phyloP scores from a whole-genome alignment of 495 filamentous ascomycete genomes.

The Darksidea phi region DNA sequence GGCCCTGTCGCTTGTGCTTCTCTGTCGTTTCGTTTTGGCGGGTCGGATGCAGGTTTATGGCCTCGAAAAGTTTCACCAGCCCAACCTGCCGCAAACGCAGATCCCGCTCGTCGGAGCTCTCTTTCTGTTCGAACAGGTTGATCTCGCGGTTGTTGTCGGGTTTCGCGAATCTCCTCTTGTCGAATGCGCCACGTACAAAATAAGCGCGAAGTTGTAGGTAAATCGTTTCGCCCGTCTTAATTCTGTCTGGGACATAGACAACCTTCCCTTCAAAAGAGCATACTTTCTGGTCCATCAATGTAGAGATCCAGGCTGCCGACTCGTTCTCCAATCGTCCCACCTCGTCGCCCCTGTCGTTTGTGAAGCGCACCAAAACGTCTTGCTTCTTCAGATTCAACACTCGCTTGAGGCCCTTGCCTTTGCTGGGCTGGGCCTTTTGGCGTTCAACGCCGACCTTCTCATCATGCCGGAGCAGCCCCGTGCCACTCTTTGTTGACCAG shows the following conservation, averaged over 20 bases:
- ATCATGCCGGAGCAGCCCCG: constrained; percentile 67
- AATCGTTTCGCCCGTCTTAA: constrained; percentile 89
- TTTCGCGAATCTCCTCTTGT: constrained; percentile 55
- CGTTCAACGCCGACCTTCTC: constrained; percentile 84
- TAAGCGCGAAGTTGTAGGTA: constrained; percentile 83
- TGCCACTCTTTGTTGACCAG: constrained; percentile 89
- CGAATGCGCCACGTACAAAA: constrained; percentile 71
- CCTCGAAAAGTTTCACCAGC: constrained; percentile 83
- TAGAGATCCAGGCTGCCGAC: constrained; percentile 88
- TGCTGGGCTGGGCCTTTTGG: constrained; percentile 62
- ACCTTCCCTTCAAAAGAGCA: constrained; percentile 84
- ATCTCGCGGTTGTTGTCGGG: constrained; percentile 70
- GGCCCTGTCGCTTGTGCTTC: constrained; percentile 73
- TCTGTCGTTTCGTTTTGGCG: constrained; percentile 70
- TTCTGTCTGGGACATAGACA: constrained; percentile 81
- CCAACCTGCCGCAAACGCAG: constrained; percentile 83
- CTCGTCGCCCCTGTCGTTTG: constrained; percentile 73
- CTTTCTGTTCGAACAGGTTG: constrained; percentile 74
- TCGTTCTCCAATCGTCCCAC: constrained; percentile 88
- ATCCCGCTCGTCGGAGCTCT: constrained; percentile 79
- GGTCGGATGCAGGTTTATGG: constrained; percentile 77
- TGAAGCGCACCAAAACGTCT: constrained; percentile 94
- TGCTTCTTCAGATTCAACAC: constrained; percentile 49
- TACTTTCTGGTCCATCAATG: constrained; percentile 86
- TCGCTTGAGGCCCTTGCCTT: constrained; percentile 52